A percentile compares a stretch with the other conserved stretches of the same genome.
Evolutionary conservation across 2,329 filamentous ascomycete genomes (phyloP).

Genomic region (Claviceps pusilla): DNA sequence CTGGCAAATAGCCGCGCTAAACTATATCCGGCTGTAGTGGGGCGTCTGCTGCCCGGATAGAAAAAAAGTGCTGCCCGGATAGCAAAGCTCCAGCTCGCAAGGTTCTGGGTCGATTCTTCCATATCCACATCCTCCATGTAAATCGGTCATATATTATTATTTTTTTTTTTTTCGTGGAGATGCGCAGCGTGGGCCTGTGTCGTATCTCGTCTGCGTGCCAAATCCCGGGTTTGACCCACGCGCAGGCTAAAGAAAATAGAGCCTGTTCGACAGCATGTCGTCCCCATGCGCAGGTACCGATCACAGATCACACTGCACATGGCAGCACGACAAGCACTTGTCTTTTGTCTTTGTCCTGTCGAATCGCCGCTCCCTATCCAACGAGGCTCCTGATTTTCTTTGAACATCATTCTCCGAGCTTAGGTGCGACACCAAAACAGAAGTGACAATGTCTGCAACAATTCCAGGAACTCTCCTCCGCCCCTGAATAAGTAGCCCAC

Average conservation of each 20-base stretch:
- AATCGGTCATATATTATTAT: neutral
- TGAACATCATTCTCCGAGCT: neutral
- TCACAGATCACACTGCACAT: neutral
- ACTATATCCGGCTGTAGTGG: no score
- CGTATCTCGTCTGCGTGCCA: slow-evolving; percentile 1
- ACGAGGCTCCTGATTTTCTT: neutral
- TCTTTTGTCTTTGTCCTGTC: neutral
- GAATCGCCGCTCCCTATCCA: neutral
- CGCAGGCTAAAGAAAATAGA: neutral
- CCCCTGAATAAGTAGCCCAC: neutral
- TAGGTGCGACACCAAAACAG: neutral
- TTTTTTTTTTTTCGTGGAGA: neutral
- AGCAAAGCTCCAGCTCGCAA: no score
- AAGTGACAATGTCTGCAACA: neutral
- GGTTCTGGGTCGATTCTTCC: neutral
- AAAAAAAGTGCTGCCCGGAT: no score
- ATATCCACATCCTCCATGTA: neutral
- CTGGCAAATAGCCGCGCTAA: no score
- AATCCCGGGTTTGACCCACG: neutral
- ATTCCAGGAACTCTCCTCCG: no score
- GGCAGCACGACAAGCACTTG: no score
- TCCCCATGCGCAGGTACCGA: neutral
- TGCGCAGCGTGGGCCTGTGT: neutral
- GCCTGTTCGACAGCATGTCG: neutral
- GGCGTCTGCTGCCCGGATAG: no score